Evolutionary conservation across 805 yeast genomes (phyloP).

Genomic region (Barnettozyma botsteinii): DNA sequence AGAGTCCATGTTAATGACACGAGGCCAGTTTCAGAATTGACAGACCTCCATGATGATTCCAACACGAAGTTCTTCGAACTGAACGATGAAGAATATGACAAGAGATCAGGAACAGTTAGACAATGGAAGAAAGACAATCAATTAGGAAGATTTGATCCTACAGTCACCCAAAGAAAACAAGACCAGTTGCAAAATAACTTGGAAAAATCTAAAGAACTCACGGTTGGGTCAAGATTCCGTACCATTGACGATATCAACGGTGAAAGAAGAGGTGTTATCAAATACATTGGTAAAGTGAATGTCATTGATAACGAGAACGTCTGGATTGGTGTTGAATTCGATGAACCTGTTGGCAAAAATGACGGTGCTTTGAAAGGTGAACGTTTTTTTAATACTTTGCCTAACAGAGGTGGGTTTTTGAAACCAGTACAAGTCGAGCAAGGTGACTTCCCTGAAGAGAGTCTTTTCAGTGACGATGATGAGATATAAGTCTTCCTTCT

Average conservation of each 20-base stretch:
- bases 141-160: slow-evolving; percentile 70
- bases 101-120: slow-evolving; percentile 55
- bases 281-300: slow-evolving; percentile 62
- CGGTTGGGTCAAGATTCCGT: slow-evolving; percentile 50
- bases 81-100: slow-evolving; percentile 56
- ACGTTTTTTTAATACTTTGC: slow-evolving; percentile 49
- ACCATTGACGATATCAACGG: slow-evolving; percentile 38
- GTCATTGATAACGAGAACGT: slow-evolving; percentile 45
- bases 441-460: slow-evolving; percentile 56
- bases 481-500: no score
- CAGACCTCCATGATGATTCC: slow-evolving; percentile 31
- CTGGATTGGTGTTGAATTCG: slow-evolving; percentile 87
- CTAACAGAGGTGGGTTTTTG: slow-evolving; percentile 71
- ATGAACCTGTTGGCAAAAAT: slow-evolving; percentile 83
- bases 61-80: slow-evolving; percentile 39
- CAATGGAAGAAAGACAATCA: slow-evolving; percentile 68
- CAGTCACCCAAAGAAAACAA: slow-evolving; percentile 29
- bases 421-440: slow-evolving; percentile 62
- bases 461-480: slow-evolving; percentile 40
- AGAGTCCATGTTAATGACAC: slow-evolving; percentile 55
- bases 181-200: slow-evolving; percentile 23
- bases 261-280: slow-evolving; percentile 64
- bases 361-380: slow-evolving; percentile 67
- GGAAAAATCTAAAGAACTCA: slow-evolving; percentile 30
- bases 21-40: slow-evolving; percentile 46